phyloP scores from a whole-genome alignment of 306 rosid species.

The Benincasa hispida region DNA sequence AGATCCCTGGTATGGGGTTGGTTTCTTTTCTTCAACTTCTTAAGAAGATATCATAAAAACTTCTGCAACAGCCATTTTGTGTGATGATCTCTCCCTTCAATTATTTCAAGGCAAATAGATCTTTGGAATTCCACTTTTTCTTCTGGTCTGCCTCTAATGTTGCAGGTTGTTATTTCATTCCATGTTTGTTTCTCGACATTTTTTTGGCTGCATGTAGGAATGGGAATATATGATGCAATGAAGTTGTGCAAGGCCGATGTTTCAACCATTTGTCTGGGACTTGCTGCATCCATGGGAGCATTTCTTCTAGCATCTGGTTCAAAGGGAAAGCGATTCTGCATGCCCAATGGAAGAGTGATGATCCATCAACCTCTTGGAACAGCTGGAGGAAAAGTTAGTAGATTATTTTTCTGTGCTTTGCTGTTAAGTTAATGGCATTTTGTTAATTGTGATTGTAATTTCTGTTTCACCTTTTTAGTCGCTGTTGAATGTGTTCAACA shows the following conservation, averaged over 20 bases:
- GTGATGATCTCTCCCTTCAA: not conserved
- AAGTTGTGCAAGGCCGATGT: slow-evolving; percentile 90
- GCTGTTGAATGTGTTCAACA: no score
- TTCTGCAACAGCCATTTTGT: not conserved
- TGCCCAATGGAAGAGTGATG: slow-evolving; percentile 94
- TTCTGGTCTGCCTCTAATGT: not conserved
- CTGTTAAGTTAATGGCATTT: not conserved
- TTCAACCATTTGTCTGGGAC: slow-evolving; percentile 87
- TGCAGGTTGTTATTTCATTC: not conserved
- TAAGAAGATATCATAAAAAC: not conserved
- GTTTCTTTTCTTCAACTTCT: not conserved
- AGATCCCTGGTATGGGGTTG: not conserved
- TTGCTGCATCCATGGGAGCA: slow-evolving; percentile 99
- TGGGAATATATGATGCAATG: slow-evolving; percentile 98
- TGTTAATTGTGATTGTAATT: no score
- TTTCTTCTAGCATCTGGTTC: slow-evolving; percentile 85
- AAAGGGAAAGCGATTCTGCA: slow-evolving; percentile 91
- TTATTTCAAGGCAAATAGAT: not conserved
- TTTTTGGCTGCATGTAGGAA: slow-evolving; percentile 36
- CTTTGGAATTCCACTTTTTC: not conserved
- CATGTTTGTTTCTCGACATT: not conserved
- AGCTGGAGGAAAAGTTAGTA: slow-evolving; percentile 68
- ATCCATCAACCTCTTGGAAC: slow-evolving; percentile 91
- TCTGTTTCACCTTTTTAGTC: no score
- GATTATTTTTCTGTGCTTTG: not conserved